These are phyloP conservation scores for Stephanodiscus minutulus DNA, from an alignment of 108 stramenopile species.

Conservation along the genomic window DNA sequence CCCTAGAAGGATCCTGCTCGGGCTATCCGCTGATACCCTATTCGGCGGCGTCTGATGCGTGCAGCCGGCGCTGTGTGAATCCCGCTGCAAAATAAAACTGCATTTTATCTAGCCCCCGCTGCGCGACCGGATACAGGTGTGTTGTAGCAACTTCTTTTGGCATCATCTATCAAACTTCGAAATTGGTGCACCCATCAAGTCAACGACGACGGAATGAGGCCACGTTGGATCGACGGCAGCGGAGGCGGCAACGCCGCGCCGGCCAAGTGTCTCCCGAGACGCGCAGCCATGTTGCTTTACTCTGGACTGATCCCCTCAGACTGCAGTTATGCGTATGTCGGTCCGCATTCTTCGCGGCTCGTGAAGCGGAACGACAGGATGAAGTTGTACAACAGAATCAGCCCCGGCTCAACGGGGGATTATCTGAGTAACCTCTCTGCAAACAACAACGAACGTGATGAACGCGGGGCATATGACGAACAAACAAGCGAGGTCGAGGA, in stretches of 20 bases:
- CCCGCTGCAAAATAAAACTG: too few relatives aligned
- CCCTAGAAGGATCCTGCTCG: too few relatives aligned
- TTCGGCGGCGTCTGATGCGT: too few relatives aligned
- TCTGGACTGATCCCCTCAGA: not conserved
- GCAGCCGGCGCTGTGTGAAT: too few relatives aligned
- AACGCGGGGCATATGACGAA: not conserved
- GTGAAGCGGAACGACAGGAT: not conserved
- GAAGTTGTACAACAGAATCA: not conserved
- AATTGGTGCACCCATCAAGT: not conserved
- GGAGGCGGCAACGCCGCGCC: not conserved
- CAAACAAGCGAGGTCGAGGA: not conserved
- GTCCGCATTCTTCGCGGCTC: not conserved
- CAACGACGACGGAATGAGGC: not conserved
- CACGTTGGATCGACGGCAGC: too few relatives aligned
- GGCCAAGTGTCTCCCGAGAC: not conserved
- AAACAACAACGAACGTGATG: not conserved
- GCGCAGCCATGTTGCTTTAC: not conserved
- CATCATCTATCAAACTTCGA: not conserved
- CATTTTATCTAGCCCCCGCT: too few relatives aligned
- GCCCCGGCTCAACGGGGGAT: slow-evolving; percentile 1
- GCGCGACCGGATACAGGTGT: too few relatives aligned
- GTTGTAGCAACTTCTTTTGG: not conserved
- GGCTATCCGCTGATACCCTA: too few relatives aligned
- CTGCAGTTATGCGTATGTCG: not conserved
- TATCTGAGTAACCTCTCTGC: slow-evolving; percentile 10